phyloP scores from a whole-genome alignment of 352 stramenopile genomes.

The Globisporangium solare region DNA sequence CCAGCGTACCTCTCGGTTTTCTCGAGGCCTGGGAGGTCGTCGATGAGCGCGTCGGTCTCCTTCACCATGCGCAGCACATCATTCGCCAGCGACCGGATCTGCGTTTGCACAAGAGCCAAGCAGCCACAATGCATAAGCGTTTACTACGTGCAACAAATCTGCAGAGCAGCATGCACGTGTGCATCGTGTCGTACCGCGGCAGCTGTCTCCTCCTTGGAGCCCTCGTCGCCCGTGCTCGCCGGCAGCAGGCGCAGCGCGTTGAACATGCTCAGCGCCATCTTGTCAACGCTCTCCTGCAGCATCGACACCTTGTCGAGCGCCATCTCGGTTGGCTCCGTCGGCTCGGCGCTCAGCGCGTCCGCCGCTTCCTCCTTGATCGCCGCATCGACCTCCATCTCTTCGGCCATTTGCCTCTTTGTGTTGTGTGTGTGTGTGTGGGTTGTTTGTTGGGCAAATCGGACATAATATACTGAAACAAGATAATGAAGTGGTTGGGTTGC shows the following conservation, averaged over 20 bases:
- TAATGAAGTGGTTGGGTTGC: conserved; percentile 1
- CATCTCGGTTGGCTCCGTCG: conserved; percentile 13
- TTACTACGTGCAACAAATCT: background rate
- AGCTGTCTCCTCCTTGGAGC: conserved; percentile 49
- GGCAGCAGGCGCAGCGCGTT: conserved; percentile 79
- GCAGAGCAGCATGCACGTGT: background rate
- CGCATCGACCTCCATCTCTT: conserved; percentile 12
- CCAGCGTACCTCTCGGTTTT: conserved; percentile 61
- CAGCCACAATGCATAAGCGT: background rate
- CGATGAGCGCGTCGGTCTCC: conserved; percentile 74
- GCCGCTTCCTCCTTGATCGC: conserved; percentile 10
- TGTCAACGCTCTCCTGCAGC: conserved; percentile 83
- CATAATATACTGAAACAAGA: no score
- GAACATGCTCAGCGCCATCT: conserved; percentile 87
- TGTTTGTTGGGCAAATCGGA: background rate
- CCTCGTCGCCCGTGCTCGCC: conserved; percentile 38
- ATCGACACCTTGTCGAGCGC: conserved; percentile 74
- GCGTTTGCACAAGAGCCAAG: background rate
- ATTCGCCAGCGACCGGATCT: conserved; percentile 72
- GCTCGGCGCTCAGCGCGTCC: conserved; percentile 11
- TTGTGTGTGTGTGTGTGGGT: background rate
- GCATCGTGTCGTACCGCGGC: conserved; percentile 26
- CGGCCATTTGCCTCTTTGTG: conserved; percentile 6
- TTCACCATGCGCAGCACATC: conserved; percentile 78
- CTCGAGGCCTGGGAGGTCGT: conserved; percentile 75